A percentile compares a stretch with the other conserved stretches of the same genome.
Evolutionary conservation across 1,284 basidiomycete species (phyloP).

Genomic region (Irpex sp.): DNA sequence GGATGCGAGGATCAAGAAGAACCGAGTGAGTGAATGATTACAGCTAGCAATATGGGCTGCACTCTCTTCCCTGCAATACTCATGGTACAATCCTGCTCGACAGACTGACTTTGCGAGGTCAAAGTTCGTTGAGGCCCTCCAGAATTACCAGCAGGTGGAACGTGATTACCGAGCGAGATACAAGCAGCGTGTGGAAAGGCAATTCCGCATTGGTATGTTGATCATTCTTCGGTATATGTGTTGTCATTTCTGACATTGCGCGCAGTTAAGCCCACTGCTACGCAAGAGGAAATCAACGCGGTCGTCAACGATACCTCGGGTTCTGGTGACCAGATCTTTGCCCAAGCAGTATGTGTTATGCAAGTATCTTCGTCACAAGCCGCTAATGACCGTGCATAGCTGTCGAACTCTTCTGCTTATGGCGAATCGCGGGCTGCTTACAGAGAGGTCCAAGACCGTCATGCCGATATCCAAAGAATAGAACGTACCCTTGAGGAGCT

Average conservation of each 20-base stretch:
- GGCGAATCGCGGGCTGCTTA: constrained; percentile 83
- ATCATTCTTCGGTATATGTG: background rate
- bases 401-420: constrained; percentile 75
- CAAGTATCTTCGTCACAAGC: background rate
- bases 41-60: constrained; percentile 15
- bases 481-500: constrained; percentile 87
- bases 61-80: no score
- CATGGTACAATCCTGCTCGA: background rate
- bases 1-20: constrained; percentile 64
- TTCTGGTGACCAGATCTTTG: constrained; percentile 73
- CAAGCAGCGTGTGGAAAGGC: constrained; percentile 82
- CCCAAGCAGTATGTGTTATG: constrained; percentile 68
- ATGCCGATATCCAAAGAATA: constrained; percentile 85
- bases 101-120: constrained; percentile 53
- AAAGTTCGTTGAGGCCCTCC: constrained; percentile 67
- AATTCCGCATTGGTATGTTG: constrained; percentile 76
- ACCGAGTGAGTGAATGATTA: constrained; percentile 52
- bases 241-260: background rate
- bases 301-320: constrained; percentile 69
- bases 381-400: constrained; percentile 30
- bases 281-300: constrained; percentile 76
- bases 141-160: constrained; percentile 82
- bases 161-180: constrained; percentile 82
- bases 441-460: constrained; percentile 88
- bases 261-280: constrained; percentile 86